Evolutionary conservation across 106 monocot species (phyloP).

Genomic region (Cymbidium sinense): DNA sequence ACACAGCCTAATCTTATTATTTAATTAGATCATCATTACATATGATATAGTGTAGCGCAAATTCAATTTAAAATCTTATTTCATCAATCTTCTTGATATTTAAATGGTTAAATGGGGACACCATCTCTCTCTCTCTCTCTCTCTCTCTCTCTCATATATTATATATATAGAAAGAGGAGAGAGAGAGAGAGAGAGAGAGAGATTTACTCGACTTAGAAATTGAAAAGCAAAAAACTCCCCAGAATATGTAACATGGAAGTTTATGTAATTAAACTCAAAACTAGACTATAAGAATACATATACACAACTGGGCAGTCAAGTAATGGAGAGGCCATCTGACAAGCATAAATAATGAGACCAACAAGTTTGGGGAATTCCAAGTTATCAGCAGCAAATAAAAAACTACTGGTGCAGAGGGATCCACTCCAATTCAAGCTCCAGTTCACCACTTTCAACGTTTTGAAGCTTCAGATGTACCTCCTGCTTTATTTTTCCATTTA

Average conservation of each 20-base stretch:
- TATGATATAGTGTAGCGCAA: too few relatives aligned
- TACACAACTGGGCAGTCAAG: neutral
- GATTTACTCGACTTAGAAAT: too few relatives aligned
- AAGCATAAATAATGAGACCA: neutral
- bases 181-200: too few relatives aligned
- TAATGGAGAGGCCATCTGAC: neutral
- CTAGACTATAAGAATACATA: conserved; percentile 3
- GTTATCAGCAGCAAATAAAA: neutral
- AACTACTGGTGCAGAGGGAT: conserved; percentile 28
- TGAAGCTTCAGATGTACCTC: conserved; percentile 67
- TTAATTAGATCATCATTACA: too few relatives aligned
- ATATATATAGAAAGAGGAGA: too few relatives aligned
- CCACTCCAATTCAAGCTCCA: conserved; percentile 78
- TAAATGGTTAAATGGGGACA: too few relatives aligned
- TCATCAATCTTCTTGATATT: too few relatives aligned
- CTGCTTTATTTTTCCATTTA: conserved; percentile 69
- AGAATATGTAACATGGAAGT: neutral
- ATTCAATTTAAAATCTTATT: too few relatives aligned
- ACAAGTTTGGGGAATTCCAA: neutral
- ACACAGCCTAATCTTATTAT: too few relatives aligned
- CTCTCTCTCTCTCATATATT: too few relatives aligned
- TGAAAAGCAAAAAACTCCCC: too few relatives aligned
- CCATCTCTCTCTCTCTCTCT: too few relatives aligned
- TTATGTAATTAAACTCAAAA: neutral
- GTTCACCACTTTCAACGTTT: conserved; percentile 75